These are phyloP conservation scores for Cytospora schulzeri DNA, from an alignment of 2,329 filamentous ascomycete genomes.

Conservation along the genomic window DNA sequence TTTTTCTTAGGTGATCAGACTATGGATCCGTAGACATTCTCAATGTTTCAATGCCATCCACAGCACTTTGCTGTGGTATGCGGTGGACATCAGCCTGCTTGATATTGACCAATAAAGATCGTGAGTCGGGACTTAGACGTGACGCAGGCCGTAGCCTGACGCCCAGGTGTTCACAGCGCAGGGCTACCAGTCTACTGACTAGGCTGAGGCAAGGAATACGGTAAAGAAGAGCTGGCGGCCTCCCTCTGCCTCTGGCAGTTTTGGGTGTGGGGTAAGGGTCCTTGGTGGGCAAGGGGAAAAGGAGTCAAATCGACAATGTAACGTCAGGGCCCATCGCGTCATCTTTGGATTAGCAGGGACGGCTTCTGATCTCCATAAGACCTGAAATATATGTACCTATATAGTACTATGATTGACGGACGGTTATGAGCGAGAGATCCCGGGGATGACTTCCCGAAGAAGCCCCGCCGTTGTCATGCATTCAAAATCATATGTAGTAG, in stretches of 20 bases:
- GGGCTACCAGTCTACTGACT: constrained; percentile 13
- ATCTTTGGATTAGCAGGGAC: constrained; percentile 33
- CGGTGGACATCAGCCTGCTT: constrained; percentile 18
- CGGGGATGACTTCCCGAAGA: constrained; percentile 48
- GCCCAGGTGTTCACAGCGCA: constrained; percentile 11
- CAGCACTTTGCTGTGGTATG: background rate
- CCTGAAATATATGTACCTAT: constrained; percentile 36
- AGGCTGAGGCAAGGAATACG: constrained; percentile 15
- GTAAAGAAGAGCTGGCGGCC: constrained; percentile 23
- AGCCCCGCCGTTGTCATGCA: constrained; percentile 47
- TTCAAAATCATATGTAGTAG: constrained; percentile 27
- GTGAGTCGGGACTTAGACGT: constrained; percentile 10
- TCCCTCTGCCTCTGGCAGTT: constrained; percentile 7
- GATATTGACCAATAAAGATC: constrained; percentile 14
- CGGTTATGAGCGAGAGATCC: constrained; percentile 36
- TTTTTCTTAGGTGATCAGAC: too few relatives aligned
- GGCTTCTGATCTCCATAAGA: constrained; percentile 40
- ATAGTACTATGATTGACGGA: constrained; percentile 33
- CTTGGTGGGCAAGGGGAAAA: constrained; percentile 15
- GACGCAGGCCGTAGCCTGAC: constrained; percentile 15
- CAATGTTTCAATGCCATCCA: constrained; percentile 4
- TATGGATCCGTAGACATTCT: too few relatives aligned
- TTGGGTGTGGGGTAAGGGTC: constrained; percentile 8
- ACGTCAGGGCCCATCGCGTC: constrained; percentile 35
- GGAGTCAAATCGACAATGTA: constrained; percentile 9